phyloP scores from a whole-genome alignment of 2,329 filamentous ascomycete genomes.

The Penicillium sp. region DNA sequence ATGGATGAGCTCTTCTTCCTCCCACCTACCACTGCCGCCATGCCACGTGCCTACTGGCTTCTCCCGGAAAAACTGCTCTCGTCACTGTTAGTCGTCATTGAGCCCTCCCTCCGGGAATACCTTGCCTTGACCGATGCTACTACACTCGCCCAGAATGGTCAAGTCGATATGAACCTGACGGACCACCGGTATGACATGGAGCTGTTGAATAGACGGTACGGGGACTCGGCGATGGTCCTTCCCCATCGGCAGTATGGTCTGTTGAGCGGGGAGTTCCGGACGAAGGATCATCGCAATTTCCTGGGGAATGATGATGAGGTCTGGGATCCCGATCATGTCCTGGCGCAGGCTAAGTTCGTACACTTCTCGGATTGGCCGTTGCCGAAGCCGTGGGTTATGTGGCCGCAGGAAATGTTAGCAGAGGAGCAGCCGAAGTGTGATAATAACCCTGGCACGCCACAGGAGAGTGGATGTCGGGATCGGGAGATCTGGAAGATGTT shows the following conservation, averaged over 20 bases:
- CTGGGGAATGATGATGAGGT: constrained; percentile 49
- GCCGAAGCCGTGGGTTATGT: constrained; percentile 61
- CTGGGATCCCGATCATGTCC: constrained; percentile 58
- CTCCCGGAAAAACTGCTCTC: constrained; percentile 56
- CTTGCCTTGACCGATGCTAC: constrained; percentile 28
- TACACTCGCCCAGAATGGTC: constrained; percentile 27
- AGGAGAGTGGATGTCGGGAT: constrained; percentile 39
- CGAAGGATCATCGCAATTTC: constrained; percentile 51
- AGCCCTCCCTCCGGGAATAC: constrained; percentile 55
- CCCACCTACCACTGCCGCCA: constrained; percentile 59
- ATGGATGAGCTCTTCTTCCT: constrained; percentile 72
- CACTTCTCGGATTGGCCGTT: constrained; percentile 72
- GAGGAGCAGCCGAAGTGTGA: constrained; percentile 36
- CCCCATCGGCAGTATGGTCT: constrained; percentile 63
- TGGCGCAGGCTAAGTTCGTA: constrained; percentile 62
- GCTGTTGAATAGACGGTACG: constrained; percentile 62
- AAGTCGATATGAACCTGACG: constrained; percentile 23
- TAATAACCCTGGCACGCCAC: constrained; percentile 32
- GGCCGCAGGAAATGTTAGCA: constrained; percentile 32
- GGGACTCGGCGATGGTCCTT: constrained; percentile 57
- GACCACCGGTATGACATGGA: constrained; percentile 60
- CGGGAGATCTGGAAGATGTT: constrained; percentile 38
- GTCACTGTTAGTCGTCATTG: constrained; percentile 60
- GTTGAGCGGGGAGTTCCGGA: constrained; percentile 61
- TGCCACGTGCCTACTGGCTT: constrained; percentile 71